A percentile compares a stretch with the other conserved stretches of the same genome.
phyloP scores from a whole-genome alignment of 225 moss, liverwort and hornwort species.

The Ulota crispa region DNA sequence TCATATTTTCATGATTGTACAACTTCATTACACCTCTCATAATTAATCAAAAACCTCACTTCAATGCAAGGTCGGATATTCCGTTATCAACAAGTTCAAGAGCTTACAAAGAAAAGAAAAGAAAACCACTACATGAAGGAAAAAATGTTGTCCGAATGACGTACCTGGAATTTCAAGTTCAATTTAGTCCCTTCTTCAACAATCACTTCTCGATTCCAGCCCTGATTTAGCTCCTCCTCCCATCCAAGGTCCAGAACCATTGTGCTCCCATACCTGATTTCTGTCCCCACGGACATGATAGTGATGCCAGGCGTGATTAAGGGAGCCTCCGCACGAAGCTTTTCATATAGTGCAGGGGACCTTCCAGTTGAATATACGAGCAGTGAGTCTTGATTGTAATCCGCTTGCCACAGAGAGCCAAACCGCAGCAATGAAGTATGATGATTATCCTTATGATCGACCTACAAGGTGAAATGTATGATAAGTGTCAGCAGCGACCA shows the following conservation, averaged over 20 bases:
- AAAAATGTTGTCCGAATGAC: background rate
- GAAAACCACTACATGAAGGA: background rate
- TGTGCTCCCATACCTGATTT: slow-evolving; percentile 79
- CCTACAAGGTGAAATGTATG: slow-evolving; percentile 43
- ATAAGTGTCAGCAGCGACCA: background rate
- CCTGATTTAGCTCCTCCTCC: slow-evolving; percentile 68
- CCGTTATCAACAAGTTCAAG: background rate
- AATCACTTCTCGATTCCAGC: slow-evolving; percentile 85
- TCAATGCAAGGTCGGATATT: background rate
- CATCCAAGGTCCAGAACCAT: slow-evolving; percentile 74
- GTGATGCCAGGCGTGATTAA: slow-evolving; percentile 78
- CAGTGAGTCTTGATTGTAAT: slow-evolving; percentile 77
- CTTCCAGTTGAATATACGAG: slow-evolving; percentile 96
- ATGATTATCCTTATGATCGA: slow-evolving; percentile 84
- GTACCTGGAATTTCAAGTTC: slow-evolving; percentile 74
- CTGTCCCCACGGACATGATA: slow-evolving; percentile 89
- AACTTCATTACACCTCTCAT: background rate
- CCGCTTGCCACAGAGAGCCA: slow-evolving; percentile 80
- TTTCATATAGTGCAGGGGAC: slow-evolving; percentile 68
- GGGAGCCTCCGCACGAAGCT: slow-evolving; percentile 70
- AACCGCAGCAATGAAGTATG: slow-evolving; percentile 73
- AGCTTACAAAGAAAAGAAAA: background rate
- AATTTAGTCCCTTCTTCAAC: slow-evolving; percentile 71
- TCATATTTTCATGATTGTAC: background rate
- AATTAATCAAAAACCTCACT: background rate